Percentiles rank a stretch among this genome's conserved stretches.
Conservation (phyloP, 257 asterid genomes). For the Coffea eugenioides region DNA sequence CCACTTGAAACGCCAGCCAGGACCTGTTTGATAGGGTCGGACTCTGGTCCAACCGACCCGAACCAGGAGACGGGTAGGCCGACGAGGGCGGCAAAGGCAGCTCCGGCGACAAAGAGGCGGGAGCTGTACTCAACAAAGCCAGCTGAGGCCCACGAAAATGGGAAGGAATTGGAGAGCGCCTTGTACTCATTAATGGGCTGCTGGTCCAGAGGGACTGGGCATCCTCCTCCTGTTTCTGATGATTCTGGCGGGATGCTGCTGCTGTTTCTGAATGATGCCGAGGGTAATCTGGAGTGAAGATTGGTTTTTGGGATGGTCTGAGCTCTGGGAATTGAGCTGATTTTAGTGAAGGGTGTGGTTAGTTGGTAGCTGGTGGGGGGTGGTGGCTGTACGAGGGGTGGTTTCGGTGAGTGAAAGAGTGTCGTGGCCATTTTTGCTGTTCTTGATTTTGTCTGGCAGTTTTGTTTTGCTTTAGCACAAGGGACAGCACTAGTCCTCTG, state of each 20-base stretch:
- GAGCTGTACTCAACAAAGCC: conserved; percentile 59
- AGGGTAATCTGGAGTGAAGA: conserved; percentile 39
- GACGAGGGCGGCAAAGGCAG: conserved; percentile 58
- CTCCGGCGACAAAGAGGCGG: conserved; percentile 55
- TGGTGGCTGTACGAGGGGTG: conserved; percentile 11
- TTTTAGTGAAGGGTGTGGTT: conserved; percentile 9
- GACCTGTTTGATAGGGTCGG: conserved; percentile 51
- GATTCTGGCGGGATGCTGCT: conserved; percentile 61
- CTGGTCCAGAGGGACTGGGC: conserved; percentile 86
- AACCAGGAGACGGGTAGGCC: conserved; percentile 79
- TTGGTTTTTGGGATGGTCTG: not conserved
- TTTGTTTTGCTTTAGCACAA: not conserved
- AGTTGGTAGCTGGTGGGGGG: not conserved
- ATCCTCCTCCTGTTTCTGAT: conserved; percentile 30
- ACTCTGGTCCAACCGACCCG: conserved; percentile 65
- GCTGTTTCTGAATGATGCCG: conserved; percentile 57
- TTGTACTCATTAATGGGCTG: conserved; percentile 90
- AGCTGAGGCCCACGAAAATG: conserved; percentile 84
- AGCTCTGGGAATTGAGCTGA: conserved; percentile 20
- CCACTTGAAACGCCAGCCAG: conserved; percentile 64
- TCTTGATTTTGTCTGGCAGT: not conserved
- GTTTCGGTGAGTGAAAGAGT: not conserved
- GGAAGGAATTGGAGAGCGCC: conserved; percentile 67
- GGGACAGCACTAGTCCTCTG: too few relatives aligned
- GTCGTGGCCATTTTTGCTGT: conserved; percentile 12